These are phyloP conservation scores for Conoideocrella luteorostrata DNA, from an alignment of 2,329 filamentous ascomycete genomes.

Conservation along the genomic window DNA sequence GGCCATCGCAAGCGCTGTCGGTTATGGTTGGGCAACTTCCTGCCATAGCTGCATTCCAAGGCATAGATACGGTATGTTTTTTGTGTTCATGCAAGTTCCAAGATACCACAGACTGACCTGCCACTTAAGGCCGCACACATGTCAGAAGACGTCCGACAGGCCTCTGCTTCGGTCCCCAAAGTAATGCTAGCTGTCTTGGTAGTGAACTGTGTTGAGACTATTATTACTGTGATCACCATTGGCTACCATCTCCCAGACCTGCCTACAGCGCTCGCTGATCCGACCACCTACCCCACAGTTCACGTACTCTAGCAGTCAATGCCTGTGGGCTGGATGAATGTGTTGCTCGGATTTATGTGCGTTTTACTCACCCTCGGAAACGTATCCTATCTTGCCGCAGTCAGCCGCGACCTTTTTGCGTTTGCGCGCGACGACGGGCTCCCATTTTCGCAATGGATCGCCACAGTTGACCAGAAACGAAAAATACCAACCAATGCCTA, in stretches of 20 bases:
- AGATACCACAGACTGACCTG: not conserved
- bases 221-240: slow-evolving; percentile 2
- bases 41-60: slow-evolving; percentile 7
- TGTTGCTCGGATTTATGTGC: not conserved
- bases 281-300: not conserved
- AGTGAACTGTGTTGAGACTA: slow-evolving; percentile 6
- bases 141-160: slow-evolving; percentile 10
- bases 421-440: not conserved
- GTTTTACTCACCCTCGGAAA: not conserved
- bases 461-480: not conserved
- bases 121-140: slow-evolving; percentile 31
- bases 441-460: not conserved
- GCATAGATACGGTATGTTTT: slow-evolving; percentile 10
- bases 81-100: not conserved
- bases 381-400: not conserved
- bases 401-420: not conserved
- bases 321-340: not conserved
- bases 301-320: slow-evolving; percentile 1
- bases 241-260: not conserved
- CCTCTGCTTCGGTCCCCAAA: slow-evolving; percentile 6
- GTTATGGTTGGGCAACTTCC: slow-evolving; percentile 12
- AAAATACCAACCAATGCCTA: not conserved
- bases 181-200: slow-evolving; percentile 9
- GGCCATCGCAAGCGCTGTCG: slow-evolving; percentile 6
- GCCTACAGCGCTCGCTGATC: not conserved